Evolutionary conservation across 345 rosid species (phyloP).

Genomic region (Arabis alpina): DNA sequence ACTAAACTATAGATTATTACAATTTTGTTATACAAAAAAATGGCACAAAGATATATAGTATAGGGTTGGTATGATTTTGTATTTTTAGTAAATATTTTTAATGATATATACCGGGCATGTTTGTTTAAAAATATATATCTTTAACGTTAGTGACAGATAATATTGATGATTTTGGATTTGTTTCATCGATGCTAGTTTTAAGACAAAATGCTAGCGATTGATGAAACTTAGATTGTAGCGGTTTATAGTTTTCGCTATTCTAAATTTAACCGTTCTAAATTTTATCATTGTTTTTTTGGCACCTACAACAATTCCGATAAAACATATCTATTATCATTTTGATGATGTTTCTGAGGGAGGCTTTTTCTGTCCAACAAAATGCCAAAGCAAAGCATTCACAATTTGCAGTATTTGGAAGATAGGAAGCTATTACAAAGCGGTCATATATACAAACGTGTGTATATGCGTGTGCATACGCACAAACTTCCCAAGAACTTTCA

Average conservation of each 20-base stretch:
- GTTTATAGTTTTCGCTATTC: not conserved
- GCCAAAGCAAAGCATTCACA: slow-evolving; percentile 23
- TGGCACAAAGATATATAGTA: not conserved
- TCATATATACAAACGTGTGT: slow-evolving; percentile 14
- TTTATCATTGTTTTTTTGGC: not conserved
- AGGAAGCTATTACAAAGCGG: not conserved
- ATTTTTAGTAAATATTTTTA: not conserved
- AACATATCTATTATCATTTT: not conserved
- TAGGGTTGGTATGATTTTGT: not conserved
- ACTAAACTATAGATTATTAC: not conserved
- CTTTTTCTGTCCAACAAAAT: slow-evolving; percentile 19
- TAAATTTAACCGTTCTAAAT: not conserved
- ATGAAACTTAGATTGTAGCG: not conserved
- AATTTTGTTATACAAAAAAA: too few species aligned
- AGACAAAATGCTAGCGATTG: not conserved
- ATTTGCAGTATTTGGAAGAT: not conserved
- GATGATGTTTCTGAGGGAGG: slow-evolving; percentile 14
- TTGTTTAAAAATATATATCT: too few species aligned
- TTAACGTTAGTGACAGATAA: too few species aligned
- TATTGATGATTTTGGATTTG: not conserved
- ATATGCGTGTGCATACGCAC: slow-evolving; percentile 24
- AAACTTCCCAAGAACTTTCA: slow-evolving; percentile 34
- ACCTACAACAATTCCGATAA: not conserved
- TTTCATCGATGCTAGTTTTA: not conserved
- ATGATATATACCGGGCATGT: too few species aligned